Evolutionary conservation across 805 yeast species (phyloP), one percentile per base, ranked within the genome.

Genomic region (Jamesozyma piceae): DNA sequence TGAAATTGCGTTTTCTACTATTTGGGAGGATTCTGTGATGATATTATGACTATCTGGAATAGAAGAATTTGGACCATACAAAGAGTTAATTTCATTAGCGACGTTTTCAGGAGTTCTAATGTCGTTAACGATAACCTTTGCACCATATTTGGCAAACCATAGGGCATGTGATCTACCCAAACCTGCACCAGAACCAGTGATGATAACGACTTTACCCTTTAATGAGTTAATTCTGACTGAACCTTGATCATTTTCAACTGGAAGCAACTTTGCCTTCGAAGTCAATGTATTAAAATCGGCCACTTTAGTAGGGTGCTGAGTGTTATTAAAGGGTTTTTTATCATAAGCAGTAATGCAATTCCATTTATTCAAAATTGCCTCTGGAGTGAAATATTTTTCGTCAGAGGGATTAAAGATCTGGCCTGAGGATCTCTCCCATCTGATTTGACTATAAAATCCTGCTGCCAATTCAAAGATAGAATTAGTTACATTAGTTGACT

Each of bases 111-210:
- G 88, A 60, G 86, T 82, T 52, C 68, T 74, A 49, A 90, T 80
- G 63, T 90, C 97, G 62, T 92, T 90, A 30, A 90, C 92, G 35
- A 92, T 95, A 47, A 90, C 92, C 67, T 82, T 87, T 22, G 97
- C 97, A 47, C 97, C 98, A 54, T 85, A 85, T 62, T 75, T 81
- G 43, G 94, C 97, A 60, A 83, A 82, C 60, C 77, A 73, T 39
- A 77, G 65, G 3, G 97, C 95, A 66, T 90, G 94, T 45, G 88
- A 83, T 60, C 82, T 79, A 48, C 98, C 98, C 53, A 90, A 73
- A 37, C 98, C 98, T 38, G 84, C 80, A 49, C 96, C 97, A 34
- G 96, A 89, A 49, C 98, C 98, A 15, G 97, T 90, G 43, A 90
- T 77, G 45, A 90, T 74, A 29, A 87, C 96, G 43, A 90, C 96